Conservation (phyloP, 805 yeast genomes). For the Yamadazyma phyllophila region DNA sequence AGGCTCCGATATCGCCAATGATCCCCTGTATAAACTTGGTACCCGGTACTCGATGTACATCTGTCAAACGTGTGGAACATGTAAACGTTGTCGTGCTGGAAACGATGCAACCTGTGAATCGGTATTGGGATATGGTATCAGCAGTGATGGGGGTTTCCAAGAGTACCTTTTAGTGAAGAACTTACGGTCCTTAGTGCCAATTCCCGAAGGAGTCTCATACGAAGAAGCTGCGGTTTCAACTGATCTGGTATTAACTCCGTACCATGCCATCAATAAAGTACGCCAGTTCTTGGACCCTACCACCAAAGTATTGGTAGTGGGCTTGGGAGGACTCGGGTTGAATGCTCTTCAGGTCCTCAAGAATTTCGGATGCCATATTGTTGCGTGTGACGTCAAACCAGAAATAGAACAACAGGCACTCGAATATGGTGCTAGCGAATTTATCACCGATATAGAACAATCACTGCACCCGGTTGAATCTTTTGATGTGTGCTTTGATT, state of each 20-base stretch:
- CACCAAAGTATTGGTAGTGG: constrained; percentile 36
- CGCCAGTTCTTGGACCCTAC: constrained; percentile 26
- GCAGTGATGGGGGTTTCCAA: constrained; percentile 42
- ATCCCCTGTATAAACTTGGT: constrained; percentile 27
- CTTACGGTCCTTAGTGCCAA: constrained; percentile 33
- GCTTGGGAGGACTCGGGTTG: constrained; percentile 43
- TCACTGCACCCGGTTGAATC: constrained; percentile 27
- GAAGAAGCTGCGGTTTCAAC: constrained; percentile 42
- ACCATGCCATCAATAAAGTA: constrained; percentile 39
- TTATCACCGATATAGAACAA: constrained; percentile 28
- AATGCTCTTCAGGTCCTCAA: constrained; percentile 42
- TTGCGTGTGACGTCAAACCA: constrained; percentile 32
- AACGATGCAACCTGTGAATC: constrained; percentile 29
- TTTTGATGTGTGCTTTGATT: constrained; percentile 41
- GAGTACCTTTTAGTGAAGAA: constrained; percentile 37
- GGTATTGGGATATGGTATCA: constrained; percentile 33
- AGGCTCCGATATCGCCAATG: constrained; percentile 24
- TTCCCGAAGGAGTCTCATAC: constrained; percentile 38
- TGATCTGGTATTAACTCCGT: constrained; percentile 44
- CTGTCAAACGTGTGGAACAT: constrained; percentile 32
- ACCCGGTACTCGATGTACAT: constrained; percentile 30
- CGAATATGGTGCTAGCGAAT: constrained; percentile 42
- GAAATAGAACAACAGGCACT: constrained; percentile 26
- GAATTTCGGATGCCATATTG: constrained; percentile 30
- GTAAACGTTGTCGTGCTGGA: constrained; percentile 35